A percentile compares a stretch with the other conserved stretches of the same genome.
These are phyloP conservation scores for Solanum pennellii DNA, from an alignment of 257 asterid species.

Conservation along the genomic window DNA sequence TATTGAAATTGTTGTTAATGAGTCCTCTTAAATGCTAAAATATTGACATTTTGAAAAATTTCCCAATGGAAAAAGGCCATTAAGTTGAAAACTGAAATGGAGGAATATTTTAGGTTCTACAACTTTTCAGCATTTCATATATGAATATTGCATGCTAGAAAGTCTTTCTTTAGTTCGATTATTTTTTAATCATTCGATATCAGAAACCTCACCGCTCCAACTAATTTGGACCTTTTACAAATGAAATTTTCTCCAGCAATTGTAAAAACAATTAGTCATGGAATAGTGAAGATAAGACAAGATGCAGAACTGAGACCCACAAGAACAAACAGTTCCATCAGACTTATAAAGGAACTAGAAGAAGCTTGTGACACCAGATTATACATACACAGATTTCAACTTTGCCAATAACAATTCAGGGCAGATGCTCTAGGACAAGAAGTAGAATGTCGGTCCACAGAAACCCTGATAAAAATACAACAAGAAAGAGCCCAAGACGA, in stretches of 20 bases:
- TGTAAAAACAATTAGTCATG: not conserved
- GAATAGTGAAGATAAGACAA: not conserved
- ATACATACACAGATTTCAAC: not conserved
- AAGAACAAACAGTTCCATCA: not conserved
- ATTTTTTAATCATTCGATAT: not conserved
- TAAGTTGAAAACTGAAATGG: not conserved
- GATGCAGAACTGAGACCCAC: not conserved
- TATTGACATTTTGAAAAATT: too few species aligned
- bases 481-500: constrained; percentile 41
- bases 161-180: not conserved
- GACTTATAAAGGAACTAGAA: not conserved
- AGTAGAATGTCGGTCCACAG: constrained; percentile 62
- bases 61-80: not conserved
- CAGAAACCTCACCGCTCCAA: not conserved
- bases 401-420: not conserved
- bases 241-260: not conserved
- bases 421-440: constrained; percentile 24
- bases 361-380: not conserved
- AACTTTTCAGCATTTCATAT: not conserved
- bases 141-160: not conserved
- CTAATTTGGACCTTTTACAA: not conserved
- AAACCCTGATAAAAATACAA: constrained; percentile 23
- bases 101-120: not conserved
- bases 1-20: too few species aligned
- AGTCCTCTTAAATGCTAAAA: too few species aligned